These are phyloP conservation scores for Neopestalotiopsis sp. DNA, from an alignment of 2,329 filamentous ascomycete genomes.

Conservation along the genomic window DNA sequence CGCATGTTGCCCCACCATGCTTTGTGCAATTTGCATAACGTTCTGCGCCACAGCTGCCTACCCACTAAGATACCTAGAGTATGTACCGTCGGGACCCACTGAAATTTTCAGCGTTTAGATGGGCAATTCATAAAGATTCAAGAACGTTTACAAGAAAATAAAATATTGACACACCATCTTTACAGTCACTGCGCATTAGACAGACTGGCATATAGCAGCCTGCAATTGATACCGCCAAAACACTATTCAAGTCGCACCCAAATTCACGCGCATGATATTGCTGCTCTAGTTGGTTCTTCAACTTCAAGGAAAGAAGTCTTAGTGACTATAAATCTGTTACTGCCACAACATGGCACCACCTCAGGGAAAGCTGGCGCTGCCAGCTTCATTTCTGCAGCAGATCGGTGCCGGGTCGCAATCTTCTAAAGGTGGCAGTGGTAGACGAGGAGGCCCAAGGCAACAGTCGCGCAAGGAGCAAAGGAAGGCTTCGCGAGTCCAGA, in stretches of 20 bases:
- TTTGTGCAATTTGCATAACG: background rate
- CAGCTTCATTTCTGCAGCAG: conserved; percentile 48
- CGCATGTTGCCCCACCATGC: background rate
- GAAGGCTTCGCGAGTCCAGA: conserved; percentile 35
- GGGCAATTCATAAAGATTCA: background rate
- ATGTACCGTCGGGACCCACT: background rate
- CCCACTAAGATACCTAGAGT: background rate
- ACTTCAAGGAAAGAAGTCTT: conserved; percentile 25
- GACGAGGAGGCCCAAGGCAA: conserved; percentile 26
- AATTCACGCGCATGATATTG: background rate
- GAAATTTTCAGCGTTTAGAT: conserved; percentile 1
- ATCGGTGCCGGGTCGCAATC: conserved; percentile 38
- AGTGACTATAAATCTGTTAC: conserved; percentile 16
- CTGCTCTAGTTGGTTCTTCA: background rate
- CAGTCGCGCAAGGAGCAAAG: conserved; percentile 37
- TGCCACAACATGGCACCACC: conserved; percentile 16
- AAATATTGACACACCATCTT: background rate
- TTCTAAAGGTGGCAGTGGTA: conserved; percentile 14
- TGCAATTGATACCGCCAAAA: background rate
- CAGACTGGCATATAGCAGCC: background rate
- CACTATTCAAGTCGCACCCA: background rate
- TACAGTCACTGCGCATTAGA: background rate
- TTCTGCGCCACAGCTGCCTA: background rate
- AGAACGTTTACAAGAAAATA: too few species aligned
- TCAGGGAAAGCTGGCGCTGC: conserved; percentile 45